These are phyloP conservation scores for Parascedosporium putredinis DNA, from an alignment of 2,329 filamentous ascomycete genomes.

Conservation along the genomic window DNA sequence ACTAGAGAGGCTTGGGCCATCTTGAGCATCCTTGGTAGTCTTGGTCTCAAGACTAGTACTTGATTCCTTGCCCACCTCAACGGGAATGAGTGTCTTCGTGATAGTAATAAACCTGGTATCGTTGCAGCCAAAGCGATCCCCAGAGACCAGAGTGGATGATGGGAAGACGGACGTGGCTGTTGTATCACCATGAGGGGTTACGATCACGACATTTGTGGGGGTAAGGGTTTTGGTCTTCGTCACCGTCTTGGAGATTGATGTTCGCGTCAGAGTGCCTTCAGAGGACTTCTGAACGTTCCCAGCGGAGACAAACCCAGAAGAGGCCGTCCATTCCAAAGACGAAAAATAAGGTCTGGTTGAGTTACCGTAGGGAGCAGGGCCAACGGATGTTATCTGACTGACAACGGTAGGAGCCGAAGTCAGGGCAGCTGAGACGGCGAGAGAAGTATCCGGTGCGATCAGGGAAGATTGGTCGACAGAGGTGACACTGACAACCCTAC, in stretches of 20 bases:
- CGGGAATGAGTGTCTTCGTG: conserved; percentile 9
- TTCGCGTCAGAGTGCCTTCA: conserved; percentile 6
- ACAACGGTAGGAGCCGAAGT: neutral
- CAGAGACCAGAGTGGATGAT: neutral
- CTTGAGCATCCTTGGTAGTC: neutral
- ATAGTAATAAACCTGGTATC: conserved; percentile 11
- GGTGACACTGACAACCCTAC: no score
- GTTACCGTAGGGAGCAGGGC: neutral
- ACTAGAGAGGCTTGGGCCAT: no score
- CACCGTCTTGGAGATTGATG: conserved; percentile 11
- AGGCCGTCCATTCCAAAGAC: no score
- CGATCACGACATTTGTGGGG: conserved; percentile 8
- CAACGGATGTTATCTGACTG: neutral
- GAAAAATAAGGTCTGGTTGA: no score
- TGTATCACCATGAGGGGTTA: conserved; percentile 6
- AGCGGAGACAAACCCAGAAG: neutral
- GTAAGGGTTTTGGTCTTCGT: conserved; percentile 6
- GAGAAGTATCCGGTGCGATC: neutral
- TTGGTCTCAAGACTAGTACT: neutral
- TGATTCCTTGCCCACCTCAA: neutral
- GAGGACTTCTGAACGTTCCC: neutral
- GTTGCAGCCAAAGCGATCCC: neutral
- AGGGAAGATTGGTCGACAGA: neutral
- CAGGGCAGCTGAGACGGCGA: neutral
- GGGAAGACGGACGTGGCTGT: conserved; percentile 2